These are phyloP conservation scores for Sequoia sempervirens DNA, from an alignment of 75 land plant species.

Conservation along the genomic window DNA sequence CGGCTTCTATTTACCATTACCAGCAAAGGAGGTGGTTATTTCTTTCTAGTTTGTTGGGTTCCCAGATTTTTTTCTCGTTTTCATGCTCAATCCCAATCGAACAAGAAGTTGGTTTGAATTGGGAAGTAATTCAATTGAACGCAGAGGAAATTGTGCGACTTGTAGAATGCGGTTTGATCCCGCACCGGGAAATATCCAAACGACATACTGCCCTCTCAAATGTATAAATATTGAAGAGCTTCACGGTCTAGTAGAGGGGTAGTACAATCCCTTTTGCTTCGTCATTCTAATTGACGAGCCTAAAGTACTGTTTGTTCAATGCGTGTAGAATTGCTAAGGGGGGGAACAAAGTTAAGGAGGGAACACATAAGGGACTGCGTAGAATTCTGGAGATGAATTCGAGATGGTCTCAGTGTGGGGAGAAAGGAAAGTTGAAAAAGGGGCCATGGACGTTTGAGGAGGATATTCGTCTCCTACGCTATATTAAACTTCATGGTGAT, in stretches of 20 bases:
- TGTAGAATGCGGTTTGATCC: neutral
- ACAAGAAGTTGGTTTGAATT: neutral
- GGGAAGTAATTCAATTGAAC: neutral
- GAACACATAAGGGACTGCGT: no score
- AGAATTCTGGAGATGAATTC: neutral
- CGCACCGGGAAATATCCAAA: neutral
- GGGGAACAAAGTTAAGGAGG: no score
- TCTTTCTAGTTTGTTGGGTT: neutral
- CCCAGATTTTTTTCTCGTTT: neutral
- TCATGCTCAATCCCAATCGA: neutral
- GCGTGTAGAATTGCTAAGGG: no score
- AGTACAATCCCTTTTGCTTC: neutral
- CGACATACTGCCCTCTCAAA: no score
- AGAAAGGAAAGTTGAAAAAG: conserved; percentile 12
- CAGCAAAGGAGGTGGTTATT: neutral
- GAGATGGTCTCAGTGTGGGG: conserved; percentile 2
- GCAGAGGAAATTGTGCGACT: neutral
- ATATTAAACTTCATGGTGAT: conserved; percentile 11
- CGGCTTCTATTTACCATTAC: neutral
- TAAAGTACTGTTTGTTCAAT: no score
- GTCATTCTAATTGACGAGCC: no score
- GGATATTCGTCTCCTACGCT: conserved; percentile 15
- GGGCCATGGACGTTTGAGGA: conserved; percentile 27
- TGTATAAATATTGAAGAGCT: neutral
- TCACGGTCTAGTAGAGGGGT: neutral